Conservation (phyloP, 192 early-diverging fungal species). For the Backusella westeae region DNA sequence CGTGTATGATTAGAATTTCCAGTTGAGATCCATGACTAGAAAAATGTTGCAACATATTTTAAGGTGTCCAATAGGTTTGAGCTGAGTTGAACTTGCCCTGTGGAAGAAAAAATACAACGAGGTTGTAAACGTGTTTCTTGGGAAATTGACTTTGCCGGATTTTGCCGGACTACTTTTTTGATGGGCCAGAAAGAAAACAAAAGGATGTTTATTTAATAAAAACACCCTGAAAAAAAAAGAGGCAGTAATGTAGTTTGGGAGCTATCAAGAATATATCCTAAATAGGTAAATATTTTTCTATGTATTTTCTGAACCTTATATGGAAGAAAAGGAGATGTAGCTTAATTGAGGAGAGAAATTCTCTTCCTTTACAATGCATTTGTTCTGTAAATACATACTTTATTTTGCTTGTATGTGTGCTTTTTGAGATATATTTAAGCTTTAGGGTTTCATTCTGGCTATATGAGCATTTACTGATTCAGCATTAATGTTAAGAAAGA, state of each 20-base stretch:
- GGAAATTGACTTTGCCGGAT: too few relatives aligned
- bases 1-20: too few relatives aligned
- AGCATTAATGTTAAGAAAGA: not conserved
- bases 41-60: too few relatives aligned
- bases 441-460: not conserved
- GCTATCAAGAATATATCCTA: not conserved
- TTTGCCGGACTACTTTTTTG: too few relatives aligned
- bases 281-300: not conserved
- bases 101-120: too few relatives aligned
- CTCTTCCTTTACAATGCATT: not conserved
- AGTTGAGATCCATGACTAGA: too few relatives aligned
- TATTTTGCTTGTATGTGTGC: not conserved
- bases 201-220: too few relatives aligned
- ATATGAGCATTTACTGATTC: not conserved
- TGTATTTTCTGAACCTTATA: not conserved
- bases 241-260: not conserved
- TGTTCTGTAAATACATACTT: not conserved
- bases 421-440: not conserved
- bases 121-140: too few relatives aligned
- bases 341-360: not conserved
- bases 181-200: too few relatives aligned
- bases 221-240: not conserved
- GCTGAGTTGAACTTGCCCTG: too few relatives aligned
- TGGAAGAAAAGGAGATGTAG: not conserved
- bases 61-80: too few relatives aligned